Conservation (phyloP, 768 basidiomycete species). For the Kwoniella sp. region DNA sequence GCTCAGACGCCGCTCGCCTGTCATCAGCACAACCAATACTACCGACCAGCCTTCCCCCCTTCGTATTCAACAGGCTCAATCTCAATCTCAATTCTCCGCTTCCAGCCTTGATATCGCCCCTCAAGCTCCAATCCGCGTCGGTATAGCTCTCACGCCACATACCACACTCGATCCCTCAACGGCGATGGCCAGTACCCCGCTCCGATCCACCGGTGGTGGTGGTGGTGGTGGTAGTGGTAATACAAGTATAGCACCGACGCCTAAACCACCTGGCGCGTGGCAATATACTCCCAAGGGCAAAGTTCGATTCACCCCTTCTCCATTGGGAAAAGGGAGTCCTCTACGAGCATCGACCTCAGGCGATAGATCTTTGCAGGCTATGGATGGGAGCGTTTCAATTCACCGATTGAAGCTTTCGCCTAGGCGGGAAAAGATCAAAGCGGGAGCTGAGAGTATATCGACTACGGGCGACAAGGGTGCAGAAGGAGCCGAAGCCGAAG, state of each 20-base stretch:
- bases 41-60: not conserved
- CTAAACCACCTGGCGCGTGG: slow-evolving; percentile 34
- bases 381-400: slow-evolving; percentile 26
- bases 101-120: slow-evolving; percentile 7
- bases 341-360: slow-evolving; percentile 3
- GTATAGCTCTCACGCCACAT: slow-evolving; percentile 16
- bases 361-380: not conserved
- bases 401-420: slow-evolving; percentile 32
- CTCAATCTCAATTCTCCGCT: not conserved
- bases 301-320: slow-evolving; percentile 34
- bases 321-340: slow-evolving; percentile 13
- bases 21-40: not conserved
- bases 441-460: not conserved
- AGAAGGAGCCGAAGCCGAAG: not conserved
- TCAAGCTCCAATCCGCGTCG: slow-evolving; percentile 28
- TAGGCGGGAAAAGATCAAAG: not conserved
- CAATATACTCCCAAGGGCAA: slow-evolving; percentile 13
- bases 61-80: not conserved
- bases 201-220: slow-evolving; percentile 1
- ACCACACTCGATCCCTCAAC: not conserved
- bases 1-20: not conserved
- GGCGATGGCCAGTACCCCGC: not conserved
- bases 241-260: slow-evolving; percentile 9
- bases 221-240: too few relatives aligned
- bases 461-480: not conserved